A percentile compares a stretch with the other conserved stretches of the same genome.
Conservation (phyloP, 768 basidiomycete genomes). For the Boletus rubescentipes region DNA sequence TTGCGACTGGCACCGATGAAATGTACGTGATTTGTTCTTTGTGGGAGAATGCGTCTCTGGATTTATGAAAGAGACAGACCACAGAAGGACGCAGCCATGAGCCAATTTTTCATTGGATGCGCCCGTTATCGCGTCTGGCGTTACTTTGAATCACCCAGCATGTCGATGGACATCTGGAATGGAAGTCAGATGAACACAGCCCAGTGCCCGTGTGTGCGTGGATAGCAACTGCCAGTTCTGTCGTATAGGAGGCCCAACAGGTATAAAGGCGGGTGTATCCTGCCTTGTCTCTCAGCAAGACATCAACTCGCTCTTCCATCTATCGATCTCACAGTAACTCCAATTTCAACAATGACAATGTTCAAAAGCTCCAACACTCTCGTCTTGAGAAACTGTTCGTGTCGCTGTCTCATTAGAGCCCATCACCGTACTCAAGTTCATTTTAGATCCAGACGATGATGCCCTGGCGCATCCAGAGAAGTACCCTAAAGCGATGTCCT, state of each 20-base stretch:
- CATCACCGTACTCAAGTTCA: not conserved
- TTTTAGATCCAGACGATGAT: slow-evolving; percentile 4
- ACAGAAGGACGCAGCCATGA: no score
- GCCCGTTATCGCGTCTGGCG: not conserved
- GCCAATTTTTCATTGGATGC: not conserved
- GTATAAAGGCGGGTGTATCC: slow-evolving; percentile 3
- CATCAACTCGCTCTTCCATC: not conserved
- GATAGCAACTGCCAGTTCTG: not conserved
- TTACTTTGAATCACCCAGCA: not conserved
- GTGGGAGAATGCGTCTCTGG: no score
- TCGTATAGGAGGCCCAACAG: not conserved
- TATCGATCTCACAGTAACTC: not conserved
- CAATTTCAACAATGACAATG: not conserved
- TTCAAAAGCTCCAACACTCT: not conserved
- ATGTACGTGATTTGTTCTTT: no score
- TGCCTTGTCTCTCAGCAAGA: not conserved
- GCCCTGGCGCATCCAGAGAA: not conserved
- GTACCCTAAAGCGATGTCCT: not conserved
- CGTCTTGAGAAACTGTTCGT: slow-evolving; percentile 7
- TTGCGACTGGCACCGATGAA: no score
- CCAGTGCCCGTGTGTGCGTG: not conserved
- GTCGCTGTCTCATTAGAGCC: not conserved
- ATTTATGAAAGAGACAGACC: no score
- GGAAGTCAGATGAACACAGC: not conserved
- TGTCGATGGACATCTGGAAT: not conserved